Base-by-base conservation (phyloP, 2,329 filamentous ascomycete species). In the Blastomyces gilchristii region DNA sequence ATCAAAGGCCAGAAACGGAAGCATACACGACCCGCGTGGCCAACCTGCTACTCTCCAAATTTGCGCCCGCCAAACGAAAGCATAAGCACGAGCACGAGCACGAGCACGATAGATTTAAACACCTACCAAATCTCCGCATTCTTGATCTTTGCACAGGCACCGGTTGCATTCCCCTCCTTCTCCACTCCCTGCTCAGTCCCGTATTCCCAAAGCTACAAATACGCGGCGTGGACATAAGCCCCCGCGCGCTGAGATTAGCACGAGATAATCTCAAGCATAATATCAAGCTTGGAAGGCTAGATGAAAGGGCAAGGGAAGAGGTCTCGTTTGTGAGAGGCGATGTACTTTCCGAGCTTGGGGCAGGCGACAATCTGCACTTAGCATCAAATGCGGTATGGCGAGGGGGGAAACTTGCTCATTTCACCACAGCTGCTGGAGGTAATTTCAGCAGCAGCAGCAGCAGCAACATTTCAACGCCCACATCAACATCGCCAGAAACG, bases 61-160 rank as follows among this genome's bases (percentile, higher is more conserved):
- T 66, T 22, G 34, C 45, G n/a, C 62, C 41, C 43, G 43, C 8
- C 47, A 52, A 7, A 18, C n/a, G 12, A 14, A 62, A 4, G 49
- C 43, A 43, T 16, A 47, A 61, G 4, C 39, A 16, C 41, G 49
- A 61, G 4, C 39, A 16, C 41, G 14, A 3, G 50, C 41, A 45
- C 41, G 6, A 18, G 41, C 43, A 41, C 28, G 49, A 37, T 9
- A 22, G n/a, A 56, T 25, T 64, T 67, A 25, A 59, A 18, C 37
- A 37, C 41, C 22, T 22, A 25, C 66, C 68, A 68, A 65, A 70
- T 18, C 68, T 95, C 14, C 82, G 81, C 14, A 79, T 97, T 50
- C 74, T 97, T 9, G 94, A 99, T 74, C 80, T 97, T 39, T 97
- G 94, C 74, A 92, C 91, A 0, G 94, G 94, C 11, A 90, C 89